Conservation (phyloP, 176 grass and related monocot genomes). For the Sorghum bicolor region DNA sequence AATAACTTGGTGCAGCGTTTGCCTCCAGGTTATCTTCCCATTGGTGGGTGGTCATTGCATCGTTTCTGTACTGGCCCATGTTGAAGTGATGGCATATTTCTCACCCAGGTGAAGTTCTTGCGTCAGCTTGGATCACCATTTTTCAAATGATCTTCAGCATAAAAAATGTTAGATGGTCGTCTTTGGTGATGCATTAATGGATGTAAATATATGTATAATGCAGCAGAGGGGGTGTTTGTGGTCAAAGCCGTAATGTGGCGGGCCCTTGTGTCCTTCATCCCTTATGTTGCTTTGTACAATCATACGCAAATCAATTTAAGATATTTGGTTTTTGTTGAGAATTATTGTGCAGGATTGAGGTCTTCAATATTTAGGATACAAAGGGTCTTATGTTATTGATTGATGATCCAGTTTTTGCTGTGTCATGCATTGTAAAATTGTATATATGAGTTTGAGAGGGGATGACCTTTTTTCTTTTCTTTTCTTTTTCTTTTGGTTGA, state of each 20-base stretch:
- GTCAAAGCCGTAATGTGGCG: slow-evolving; percentile 50
- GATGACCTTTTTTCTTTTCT: not conserved
- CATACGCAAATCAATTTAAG: slow-evolving; percentile 27
- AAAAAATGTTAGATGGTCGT: not conserved
- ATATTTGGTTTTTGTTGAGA: slow-evolving; percentile 16
- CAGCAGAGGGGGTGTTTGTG: slow-evolving; percentile 23
- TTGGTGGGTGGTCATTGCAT: slow-evolving; percentile 1
- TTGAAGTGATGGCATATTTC: slow-evolving; percentile 23
- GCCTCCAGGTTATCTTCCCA: not conserved
- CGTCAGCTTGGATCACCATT: not conserved
- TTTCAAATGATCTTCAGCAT: not conserved
- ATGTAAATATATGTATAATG: slow-evolving; percentile 56
- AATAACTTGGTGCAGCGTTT: slow-evolving; percentile 31
- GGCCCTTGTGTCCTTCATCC: slow-evolving; percentile 30
- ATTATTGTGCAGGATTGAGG: not conserved
- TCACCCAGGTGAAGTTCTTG: slow-evolving; percentile 8
- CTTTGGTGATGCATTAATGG: slow-evolving; percentile 9
- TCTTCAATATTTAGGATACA: not conserved
- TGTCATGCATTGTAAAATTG: not conserved
- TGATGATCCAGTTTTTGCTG: not conserved
- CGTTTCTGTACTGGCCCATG: slow-evolving; percentile 27
- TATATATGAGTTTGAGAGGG: not conserved
- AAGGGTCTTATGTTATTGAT: not conserved
- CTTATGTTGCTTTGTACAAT: slow-evolving; percentile 27
- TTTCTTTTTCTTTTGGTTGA: not conserved